Evolutionary conservation across 805 yeast genomes (phyloP).

Genomic region (Hyphopichia homilentoma): DNA sequence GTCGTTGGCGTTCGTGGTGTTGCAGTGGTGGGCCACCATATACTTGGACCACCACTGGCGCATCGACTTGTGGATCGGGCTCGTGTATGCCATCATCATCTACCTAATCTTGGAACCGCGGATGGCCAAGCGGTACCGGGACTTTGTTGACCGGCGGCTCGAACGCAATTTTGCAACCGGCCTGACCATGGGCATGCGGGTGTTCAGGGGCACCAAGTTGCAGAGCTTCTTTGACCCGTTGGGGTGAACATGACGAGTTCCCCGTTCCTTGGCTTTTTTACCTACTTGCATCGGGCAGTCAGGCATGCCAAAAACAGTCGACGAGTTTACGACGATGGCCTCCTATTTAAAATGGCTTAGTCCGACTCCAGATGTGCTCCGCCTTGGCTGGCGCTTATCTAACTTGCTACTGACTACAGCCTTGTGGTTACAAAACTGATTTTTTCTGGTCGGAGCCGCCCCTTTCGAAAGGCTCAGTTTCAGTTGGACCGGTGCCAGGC

Average conservation of each 20-base stretch:
- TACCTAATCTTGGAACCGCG: conserved; percentile 24
- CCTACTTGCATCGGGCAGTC: no score
- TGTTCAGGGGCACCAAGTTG: conserved; percentile 45
- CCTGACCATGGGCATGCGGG: conserved; percentile 62
- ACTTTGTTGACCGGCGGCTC: conserved; percentile 34
- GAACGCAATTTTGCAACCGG: conserved; percentile 37
- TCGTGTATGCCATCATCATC: conserved; percentile 45
- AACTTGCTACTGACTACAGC: no score
- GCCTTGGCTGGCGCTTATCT: no score
- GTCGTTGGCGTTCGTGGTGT: conserved; percentile 41
- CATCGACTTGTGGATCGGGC: conserved; percentile 57
- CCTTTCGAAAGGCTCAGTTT: no score
- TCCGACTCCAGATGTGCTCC: no score
- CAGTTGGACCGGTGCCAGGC: no score
- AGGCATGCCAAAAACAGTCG: no score
- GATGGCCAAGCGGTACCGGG: conserved; percentile 29
- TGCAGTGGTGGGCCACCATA: conserved; percentile 77
- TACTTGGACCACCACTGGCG: conserved; percentile 73
- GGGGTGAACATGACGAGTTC: background rate
- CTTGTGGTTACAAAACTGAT: no score
- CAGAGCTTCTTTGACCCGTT: conserved; percentile 53
- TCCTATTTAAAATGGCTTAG: no score
- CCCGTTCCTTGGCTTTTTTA: no score
- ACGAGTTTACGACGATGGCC: no score
- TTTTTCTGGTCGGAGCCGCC: no score